Evolutionary conservation across 345 rosid genomes (phyloP).

Genomic region (Acer negundo): DNA sequence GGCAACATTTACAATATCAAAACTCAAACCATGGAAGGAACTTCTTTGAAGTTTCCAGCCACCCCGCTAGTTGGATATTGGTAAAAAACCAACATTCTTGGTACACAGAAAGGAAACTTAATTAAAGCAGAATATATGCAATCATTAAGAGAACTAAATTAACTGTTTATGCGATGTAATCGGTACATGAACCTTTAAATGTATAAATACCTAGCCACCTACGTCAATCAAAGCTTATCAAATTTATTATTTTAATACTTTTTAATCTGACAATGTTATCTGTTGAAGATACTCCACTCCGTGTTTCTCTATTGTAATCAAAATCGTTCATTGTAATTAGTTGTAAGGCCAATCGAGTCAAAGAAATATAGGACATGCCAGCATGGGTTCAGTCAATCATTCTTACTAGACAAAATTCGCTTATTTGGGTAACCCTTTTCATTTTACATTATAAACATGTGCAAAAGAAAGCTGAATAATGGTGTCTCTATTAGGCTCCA

Average conservation of each 20-base stretch:
- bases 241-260: not conserved
- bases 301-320: not conserved
- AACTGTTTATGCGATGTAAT: constrained; percentile 15
- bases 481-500: not conserved
- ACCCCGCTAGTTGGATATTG: too few relatives aligned
- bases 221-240: constrained; percentile 8
- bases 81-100: not conserved
- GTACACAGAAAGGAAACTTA: not conserved
- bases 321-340: not conserved
- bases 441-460: constrained; percentile 25
- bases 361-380: not conserved
- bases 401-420: not conserved
- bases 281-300: not conserved
- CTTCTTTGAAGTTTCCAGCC: too few relatives aligned
- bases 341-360: not conserved
- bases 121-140: not conserved
- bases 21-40: too few relatives aligned
- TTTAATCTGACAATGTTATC: not conserved
- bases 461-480: not conserved
- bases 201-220: not conserved
- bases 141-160: not conserved
- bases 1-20: too few relatives aligned
- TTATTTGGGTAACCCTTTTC: not conserved
- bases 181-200: constrained; percentile 32
- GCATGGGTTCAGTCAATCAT: not conserved